Base-by-base conservation (phyloP, 768 basidiomycete species). In the Boletus speciosus region DNA sequence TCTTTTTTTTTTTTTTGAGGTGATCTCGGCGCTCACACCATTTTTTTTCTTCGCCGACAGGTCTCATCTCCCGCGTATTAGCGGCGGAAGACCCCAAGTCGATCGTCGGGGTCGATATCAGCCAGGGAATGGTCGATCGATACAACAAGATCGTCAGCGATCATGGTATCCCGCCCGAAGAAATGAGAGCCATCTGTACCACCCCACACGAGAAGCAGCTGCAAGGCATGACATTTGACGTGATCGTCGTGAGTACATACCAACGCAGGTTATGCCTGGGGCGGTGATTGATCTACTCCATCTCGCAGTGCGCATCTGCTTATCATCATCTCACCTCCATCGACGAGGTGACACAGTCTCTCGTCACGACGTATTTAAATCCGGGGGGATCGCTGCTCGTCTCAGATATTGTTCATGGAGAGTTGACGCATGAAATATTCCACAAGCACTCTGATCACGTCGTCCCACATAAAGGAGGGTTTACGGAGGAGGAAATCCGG, bases 41-140 rank as follows among this genome's bases (percentile, higher is more conserved):
- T 40, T 23, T 2, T 42, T 42, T 42, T 42, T 42, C 23, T 16
- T 25, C 23, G 3, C 14, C 12, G 5, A 23, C 32, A 90, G 90
- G 90, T 15, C 67, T 82, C 21, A 67, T 89, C 15, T 84, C 88
- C 2, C 76, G 81, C 57, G 76, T 79, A 40, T 75, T 91, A 23
- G 81, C 81, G 0, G 80, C 80, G 0, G 74, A 82, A 2, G 72
- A 86, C 58, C 78, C 79, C 43, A 85, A 82, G 64, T 74, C 74
- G 31, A 78, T 91, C 56, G 69, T 90, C 15, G 90, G 88, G 10
- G 82, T 88, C 15, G 90, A 92, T 63, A 86, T 90, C 63, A 89
- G 84, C 69, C 82, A 84, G 57, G 78, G 70, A 1, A 80, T 84
- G 75, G 85, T 91, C 9, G 82, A 88, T 51, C 68, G 74, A 15